Base-by-base conservation (phyloP, 768 basidiomycete species). In the Cystobasidium tubakii region DNA sequence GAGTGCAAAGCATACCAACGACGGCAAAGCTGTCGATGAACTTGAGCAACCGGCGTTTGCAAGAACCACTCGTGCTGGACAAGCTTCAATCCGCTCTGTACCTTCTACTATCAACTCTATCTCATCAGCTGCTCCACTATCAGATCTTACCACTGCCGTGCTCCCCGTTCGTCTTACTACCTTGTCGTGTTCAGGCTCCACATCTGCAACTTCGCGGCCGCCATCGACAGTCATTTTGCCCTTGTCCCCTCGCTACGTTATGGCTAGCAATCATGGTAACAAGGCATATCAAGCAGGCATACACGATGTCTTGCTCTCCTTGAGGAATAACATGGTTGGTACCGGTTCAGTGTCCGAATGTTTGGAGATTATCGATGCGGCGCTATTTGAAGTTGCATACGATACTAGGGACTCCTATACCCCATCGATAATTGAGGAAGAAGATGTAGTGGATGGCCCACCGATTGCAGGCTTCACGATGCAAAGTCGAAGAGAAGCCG, bases 301-400 rank as follows among this genome's bases (percentile, higher is more conserved):
- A 29, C 66, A 67, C 29, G 44, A 54, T 39, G 42, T 67, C 12
- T 36, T 67, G 25, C 66, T 67, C 66, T 25, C 39, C 2, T 25
- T 67, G 29, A 13, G 66, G 29, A 67, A 67, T 31, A 23, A 46
- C 15, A 50, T 67, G 66, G n/a, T 53, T 50, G n/a, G 19, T 39
- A 43, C 66, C 21, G 25, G 23, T 21, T 25, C 42, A 1, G 66
- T 67, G 2, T 29, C 27, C 12, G 66, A 67, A 25, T 67, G 66
- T 50, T 31, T 67, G 3, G 39, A 46, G 19, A 43, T 67, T 33
- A 27, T 67, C 44, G 66, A 67, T 53, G 39, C 66, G 2, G 66
- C 46, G 4, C 44, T 67, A 31, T 67, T 67, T 25, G 66, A 67
- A 15, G 17, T 67, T 13, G 66, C 66, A 10, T 67, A 67, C 44